Evolutionary conservation across 495 filamentous ascomycete genomes (phyloP).

Genomic region (Penicillium taxi): DNA sequence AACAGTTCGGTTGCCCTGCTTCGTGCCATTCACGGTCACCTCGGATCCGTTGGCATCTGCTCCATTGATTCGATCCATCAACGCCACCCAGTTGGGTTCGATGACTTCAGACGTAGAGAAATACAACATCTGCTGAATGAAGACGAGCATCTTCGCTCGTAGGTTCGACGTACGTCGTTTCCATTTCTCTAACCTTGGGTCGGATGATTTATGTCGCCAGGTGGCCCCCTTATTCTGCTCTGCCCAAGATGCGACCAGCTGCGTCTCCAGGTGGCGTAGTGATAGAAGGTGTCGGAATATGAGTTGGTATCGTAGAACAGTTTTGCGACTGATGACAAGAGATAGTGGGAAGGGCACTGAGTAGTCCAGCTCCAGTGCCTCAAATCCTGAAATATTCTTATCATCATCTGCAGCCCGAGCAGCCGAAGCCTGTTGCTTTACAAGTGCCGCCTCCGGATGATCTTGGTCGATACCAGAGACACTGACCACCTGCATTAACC

Average conservation of each 20-base stretch:
- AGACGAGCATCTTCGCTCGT: constrained; percentile 88
- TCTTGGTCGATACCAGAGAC: constrained; percentile 92
- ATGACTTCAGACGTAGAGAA: constrained; percentile 96
- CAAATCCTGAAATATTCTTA: constrained; percentile 80
- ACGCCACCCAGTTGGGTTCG: constrained; percentile 89
- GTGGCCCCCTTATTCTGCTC: constrained; percentile 76
- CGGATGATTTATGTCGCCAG: constrained; percentile 74
- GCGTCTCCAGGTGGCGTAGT: constrained; percentile 77
- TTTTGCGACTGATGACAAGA: constrained; percentile 92
- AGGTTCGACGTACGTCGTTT: constrained; percentile 89
- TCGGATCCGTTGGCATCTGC: constrained; percentile 48
- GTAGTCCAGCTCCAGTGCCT: constrained; percentile 88
- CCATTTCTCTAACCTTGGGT: constrained; percentile 75
- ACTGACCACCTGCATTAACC: constrained; percentile 90
- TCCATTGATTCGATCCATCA: constrained; percentile 75
- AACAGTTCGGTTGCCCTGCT: constrained; percentile 69
- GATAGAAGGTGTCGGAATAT: constrained; percentile 89
- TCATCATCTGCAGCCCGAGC: constrained; percentile 56
- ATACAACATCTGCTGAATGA: constrained; percentile 91
- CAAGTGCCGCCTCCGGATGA: constrained; percentile 47
- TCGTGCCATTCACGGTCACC: constrained; percentile 37
- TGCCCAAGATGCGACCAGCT: constrained; percentile 78
- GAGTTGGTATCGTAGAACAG: constrained; percentile 88
- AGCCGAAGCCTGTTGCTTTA: constrained; percentile 47
- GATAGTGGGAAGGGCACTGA: constrained; percentile 93